These are phyloP conservation scores for Tremellales sp. DNA, from an alignment of 1,284 basidiomycete species.

Conservation along the genomic window DNA sequence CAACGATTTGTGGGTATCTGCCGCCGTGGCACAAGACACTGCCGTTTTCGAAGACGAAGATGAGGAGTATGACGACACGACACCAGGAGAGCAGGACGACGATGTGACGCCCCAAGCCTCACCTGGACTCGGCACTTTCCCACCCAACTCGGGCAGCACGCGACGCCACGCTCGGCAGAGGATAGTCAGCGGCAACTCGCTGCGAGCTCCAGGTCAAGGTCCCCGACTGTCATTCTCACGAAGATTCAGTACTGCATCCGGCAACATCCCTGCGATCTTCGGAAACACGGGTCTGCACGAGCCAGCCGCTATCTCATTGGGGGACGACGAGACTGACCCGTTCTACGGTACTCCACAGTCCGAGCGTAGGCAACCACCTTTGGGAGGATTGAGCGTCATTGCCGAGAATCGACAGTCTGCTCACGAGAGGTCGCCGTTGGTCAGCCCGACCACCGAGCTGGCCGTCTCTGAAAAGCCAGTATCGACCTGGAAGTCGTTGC, in stretches of 20 bases:
- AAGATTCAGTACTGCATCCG: slow-evolving; percentile 42
- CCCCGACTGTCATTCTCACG: slow-evolving; percentile 31
- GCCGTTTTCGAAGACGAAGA: slow-evolving; percentile 50
- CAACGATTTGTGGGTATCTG: slow-evolving; percentile 50
- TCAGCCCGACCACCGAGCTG: slow-evolving; percentile 7
- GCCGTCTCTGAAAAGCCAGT: slow-evolving; percentile 22
- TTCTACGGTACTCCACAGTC: slow-evolving; percentile 30
- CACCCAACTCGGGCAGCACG: neutral
- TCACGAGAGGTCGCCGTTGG: slow-evolving; percentile 10
- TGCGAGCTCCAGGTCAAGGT: slow-evolving; percentile 7
- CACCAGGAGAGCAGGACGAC: slow-evolving; percentile 13
- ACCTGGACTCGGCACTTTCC: slow-evolving; percentile 11
- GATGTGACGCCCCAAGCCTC: slow-evolving; percentile 23
- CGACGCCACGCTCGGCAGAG: slow-evolving; percentile 2
- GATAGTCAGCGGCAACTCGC: slow-evolving; percentile 6
- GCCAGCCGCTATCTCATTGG: slow-evolving; percentile 31
- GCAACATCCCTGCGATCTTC: slow-evolving; percentile 45
- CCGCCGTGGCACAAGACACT: slow-evolving; percentile 48
- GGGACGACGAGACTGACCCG: slow-evolving; percentile 28
- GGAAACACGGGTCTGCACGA: slow-evolving; percentile 44
- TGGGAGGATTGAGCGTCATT: slow-evolving; percentile 38
- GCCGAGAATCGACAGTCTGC: slow-evolving; percentile 25
- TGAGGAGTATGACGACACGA: slow-evolving; percentile 17
- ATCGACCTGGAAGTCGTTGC: slow-evolving; percentile 38
- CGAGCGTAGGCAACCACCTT: slow-evolving; percentile 5